Evolutionary conservation across 805 yeast species (phyloP), one percentile per base, ranked within the genome.

Genomic region (Monosporozyma servazzii): DNA sequence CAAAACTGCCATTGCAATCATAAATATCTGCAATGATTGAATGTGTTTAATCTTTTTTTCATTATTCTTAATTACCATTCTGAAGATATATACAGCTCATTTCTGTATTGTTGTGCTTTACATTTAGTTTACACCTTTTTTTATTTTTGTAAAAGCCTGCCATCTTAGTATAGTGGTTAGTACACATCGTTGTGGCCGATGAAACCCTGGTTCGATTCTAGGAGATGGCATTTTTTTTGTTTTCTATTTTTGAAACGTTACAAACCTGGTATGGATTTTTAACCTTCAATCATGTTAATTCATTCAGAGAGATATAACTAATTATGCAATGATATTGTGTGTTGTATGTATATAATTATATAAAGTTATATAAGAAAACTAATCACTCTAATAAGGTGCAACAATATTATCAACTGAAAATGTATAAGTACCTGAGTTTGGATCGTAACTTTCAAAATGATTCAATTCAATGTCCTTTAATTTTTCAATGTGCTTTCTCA

Each of bases 391-490:
- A n/a, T 17, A 13, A 9, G 23, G 41, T 18, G 37, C 21, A 23
- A 54, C 57, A 9, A 63, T 59, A 25, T 60, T 58, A 37, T 59
- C 63, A 8, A 60, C 78, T 10, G 73, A 69, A 59, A 86, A 86
- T 1, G 77, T 73, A 87, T 89, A 85, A 46, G 79, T 74, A 41
- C 93, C 93, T 1, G 86, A 75, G 39, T 74, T 76, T 0, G 91
- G 80, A 57, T 89, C 93, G 71, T 88, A 93, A 48, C 83, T 77
- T 27, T 79, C 77, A 69, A 90, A 91, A 54, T 77, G 75, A 49
- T 84, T 75, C 20, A 51, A 50, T 27, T 79, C 76, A 51, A 81
- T 68, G 29, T 70, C 67, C 68, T 86, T 81, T 60, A 93, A 73
- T 53, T 82, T 80, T 50, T 78, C 75, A 45, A 87, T 75, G 62